Percentiles rank a stretch among this genome's conserved stretches.
These are phyloP conservation scores for Euphrasia confusa DNA, from an alignment of 257 asterid genomes.

Conservation along the genomic window DNA sequence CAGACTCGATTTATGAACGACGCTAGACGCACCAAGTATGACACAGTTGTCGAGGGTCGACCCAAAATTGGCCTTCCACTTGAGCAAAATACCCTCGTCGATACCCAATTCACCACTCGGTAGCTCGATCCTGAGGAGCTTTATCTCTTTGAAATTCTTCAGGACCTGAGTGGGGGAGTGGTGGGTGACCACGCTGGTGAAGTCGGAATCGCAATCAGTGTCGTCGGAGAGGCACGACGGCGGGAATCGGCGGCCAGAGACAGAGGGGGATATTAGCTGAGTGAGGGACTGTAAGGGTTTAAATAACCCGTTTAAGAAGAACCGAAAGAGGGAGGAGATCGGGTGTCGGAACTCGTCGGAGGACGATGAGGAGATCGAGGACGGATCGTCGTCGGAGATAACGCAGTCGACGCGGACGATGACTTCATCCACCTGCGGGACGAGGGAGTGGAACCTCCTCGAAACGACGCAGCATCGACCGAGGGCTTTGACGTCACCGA, in stretches of 20 bases:
- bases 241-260: slow-evolving; percentile 31
- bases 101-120: slow-evolving; percentile 80
- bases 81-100: slow-evolving; percentile 66
- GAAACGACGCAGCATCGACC: slow-evolving; percentile 78
- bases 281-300: slow-evolving; percentile 57
- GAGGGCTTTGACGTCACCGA: slow-evolving; percentile 72
- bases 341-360: slow-evolving; percentile 46
- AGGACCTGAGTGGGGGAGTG: slow-evolving; percentile 80
- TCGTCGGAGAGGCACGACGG: slow-evolving; percentile 18
- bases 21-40: slow-evolving; percentile 75
- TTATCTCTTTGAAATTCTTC: slow-evolving; percentile 65
- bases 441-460: slow-evolving; percentile 53
- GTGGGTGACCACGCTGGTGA: slow-evolving; percentile 51
- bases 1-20: slow-evolving; percentile 28
- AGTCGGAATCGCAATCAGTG: slow-evolving; percentile 40
- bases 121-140: slow-evolving; percentile 61
- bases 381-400: slow-evolving; percentile 65
- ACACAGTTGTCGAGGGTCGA: slow-evolving; percentile 81
- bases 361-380: slow-evolving; percentile 28
- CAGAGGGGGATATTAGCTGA: slow-evolving; percentile 46
- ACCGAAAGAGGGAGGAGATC: slow-evolving; percentile 47
- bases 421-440: slow-evolving; percentile 71
- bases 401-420: slow-evolving; percentile 84
- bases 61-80: slow-evolving; percentile 82
- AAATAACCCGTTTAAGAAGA: slow-evolving; percentile 43